Percentiles rank a stretch among this genome's conserved stretches.
phyloP scores from a whole-genome alignment of 208 protist species.

The Leishmania major region DNA sequence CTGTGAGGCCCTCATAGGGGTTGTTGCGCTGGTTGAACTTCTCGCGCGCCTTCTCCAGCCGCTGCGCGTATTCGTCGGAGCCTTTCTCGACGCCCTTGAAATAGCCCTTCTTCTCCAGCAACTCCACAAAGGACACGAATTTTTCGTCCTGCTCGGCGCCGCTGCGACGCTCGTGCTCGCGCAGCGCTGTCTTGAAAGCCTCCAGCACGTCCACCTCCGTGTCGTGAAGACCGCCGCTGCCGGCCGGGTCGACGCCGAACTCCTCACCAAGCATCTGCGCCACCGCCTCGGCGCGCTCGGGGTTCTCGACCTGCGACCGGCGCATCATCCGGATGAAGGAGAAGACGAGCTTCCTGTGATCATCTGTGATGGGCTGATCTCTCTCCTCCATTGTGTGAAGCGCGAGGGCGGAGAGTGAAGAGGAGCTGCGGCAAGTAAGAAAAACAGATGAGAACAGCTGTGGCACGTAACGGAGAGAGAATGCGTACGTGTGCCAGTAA shows the following conservation, averaged over 20 bases:
- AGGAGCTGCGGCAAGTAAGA: background rate
- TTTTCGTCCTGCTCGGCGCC: slow-evolving; percentile 84
- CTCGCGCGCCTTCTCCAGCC: slow-evolving; percentile 80
- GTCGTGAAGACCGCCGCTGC: slow-evolving; percentile 69
- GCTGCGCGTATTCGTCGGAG: slow-evolving; percentile 75
- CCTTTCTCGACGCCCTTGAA: slow-evolving; percentile 82
- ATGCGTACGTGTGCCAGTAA: background rate
- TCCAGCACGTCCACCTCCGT: slow-evolving; percentile 67
- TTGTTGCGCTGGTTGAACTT: slow-evolving; percentile 93
- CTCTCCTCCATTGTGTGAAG: slow-evolving; percentile 32
- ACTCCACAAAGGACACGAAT: slow-evolving; percentile 80
- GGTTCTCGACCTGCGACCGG: slow-evolving; percentile 36
- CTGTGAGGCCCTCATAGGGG: slow-evolving; percentile 88
- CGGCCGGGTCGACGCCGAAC: slow-evolving; percentile 79
- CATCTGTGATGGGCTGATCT: slow-evolving; percentile 56
- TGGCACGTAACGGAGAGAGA: background rate
- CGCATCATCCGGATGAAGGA: slow-evolving; percentile 84
- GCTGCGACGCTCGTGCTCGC: slow-evolving; percentile 42
- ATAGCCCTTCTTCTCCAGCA: slow-evolving; percentile 92
- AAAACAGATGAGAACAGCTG: background rate
- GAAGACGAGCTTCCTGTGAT: slow-evolving; percentile 87
- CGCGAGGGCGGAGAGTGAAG: background rate
- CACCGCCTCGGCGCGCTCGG: slow-evolving; percentile 49
- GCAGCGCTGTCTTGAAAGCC: slow-evolving; percentile 56
- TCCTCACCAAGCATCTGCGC: slow-evolving; percentile 70